A percentile compares a stretch with the other conserved stretches of the same genome.
These are phyloP conservation scores for Vaccinium darrowii DNA, from an alignment of 148 eudicot species.

Conservation along the genomic window DNA sequence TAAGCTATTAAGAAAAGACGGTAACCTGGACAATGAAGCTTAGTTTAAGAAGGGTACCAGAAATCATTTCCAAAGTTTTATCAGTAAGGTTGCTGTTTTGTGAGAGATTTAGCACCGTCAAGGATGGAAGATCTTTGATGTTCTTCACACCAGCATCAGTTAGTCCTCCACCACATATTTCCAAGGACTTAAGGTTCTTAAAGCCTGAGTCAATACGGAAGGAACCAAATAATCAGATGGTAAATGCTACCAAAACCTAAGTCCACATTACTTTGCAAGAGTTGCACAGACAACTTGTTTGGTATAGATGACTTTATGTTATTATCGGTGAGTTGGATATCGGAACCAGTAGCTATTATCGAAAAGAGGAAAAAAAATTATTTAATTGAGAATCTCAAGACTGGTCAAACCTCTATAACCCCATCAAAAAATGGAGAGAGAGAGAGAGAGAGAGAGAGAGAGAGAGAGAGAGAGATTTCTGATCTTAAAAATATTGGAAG, in stretches of 20 bases:
- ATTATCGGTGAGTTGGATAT: neutral
- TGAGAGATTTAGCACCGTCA: slow-evolving; percentile 79
- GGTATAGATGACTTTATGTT: neutral
- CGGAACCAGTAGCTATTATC: neutral
- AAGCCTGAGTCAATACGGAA: slow-evolving; percentile 44
- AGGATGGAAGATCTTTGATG: slow-evolving; percentile 71
- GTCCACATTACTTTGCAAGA: neutral
- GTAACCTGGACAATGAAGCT: neutral
- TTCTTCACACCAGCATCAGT: slow-evolving; percentile 93
- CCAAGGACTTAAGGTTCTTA: slow-evolving; percentile 79
- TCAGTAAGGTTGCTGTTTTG: slow-evolving; percentile 80
- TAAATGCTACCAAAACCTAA: neutral
- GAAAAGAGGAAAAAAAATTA: neutral
- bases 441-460: neutral
- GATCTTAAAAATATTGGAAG: neutral
- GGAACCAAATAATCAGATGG: neutral
- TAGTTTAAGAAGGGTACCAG: slow-evolving; percentile 46
- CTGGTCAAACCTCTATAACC: neutral
- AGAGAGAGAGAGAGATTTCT: neutral
- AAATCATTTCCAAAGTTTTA: slow-evolving; percentile 67
- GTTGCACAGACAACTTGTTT: neutral
- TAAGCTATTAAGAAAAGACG: neutral
- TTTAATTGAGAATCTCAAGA: neutral
- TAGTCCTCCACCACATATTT: slow-evolving; percentile 90
- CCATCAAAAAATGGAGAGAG: neutral